phyloP scores from a whole-genome alignment of 192 early-diverging fungal species.

The Globomyces pollinis-pini region DNA sequence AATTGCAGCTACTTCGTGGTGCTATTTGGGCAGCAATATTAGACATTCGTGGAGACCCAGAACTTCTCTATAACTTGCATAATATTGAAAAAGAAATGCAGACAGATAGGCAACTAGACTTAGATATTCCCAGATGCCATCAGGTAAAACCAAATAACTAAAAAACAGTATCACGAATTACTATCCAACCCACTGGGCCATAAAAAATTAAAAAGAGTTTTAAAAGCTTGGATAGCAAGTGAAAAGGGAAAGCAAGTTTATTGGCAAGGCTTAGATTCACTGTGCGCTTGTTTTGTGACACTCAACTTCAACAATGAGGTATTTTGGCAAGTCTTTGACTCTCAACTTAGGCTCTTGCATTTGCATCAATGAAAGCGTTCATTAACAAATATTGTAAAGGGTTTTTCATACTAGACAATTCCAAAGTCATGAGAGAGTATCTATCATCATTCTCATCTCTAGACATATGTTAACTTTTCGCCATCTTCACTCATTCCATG shows the following conservation, averaged over 20 bases:
- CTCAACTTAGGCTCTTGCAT: constrained; percentile 44
- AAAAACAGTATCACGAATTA: constrained; percentile 31
- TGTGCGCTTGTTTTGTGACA: constrained; percentile 66
- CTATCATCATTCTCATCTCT: no score
- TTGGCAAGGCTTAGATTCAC: constrained; percentile 78
- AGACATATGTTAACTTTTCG: constrained; percentile 52
- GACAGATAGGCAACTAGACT: constrained; percentile 35
- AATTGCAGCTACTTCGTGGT: constrained; percentile 46
- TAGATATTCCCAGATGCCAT: constrained; percentile 25
- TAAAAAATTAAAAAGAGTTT: constrained; percentile 15
- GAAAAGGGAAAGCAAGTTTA: constrained; percentile 59
- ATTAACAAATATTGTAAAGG: constrained; percentile 57
- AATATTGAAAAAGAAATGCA: constrained; percentile 45
- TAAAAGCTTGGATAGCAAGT: constrained; percentile 19
- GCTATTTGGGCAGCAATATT: constrained; percentile 62
- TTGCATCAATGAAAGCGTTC: constrained; percentile 56
- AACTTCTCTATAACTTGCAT: constrained; percentile 39
- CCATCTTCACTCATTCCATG: constrained; percentile 61
- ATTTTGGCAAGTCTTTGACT: no score
- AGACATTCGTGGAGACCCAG: constrained; percentile 46
- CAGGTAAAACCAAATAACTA: no score
- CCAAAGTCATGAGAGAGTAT: constrained; percentile 58
- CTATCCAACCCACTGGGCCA: constrained; percentile 18
- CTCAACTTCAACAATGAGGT: constrained; percentile 69
- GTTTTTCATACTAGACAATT: constrained; percentile 69